These are phyloP conservation scores for Lipomyces mesembrius DNA, from an alignment of 805 yeast genomes.

Conservation along the genomic window DNA sequence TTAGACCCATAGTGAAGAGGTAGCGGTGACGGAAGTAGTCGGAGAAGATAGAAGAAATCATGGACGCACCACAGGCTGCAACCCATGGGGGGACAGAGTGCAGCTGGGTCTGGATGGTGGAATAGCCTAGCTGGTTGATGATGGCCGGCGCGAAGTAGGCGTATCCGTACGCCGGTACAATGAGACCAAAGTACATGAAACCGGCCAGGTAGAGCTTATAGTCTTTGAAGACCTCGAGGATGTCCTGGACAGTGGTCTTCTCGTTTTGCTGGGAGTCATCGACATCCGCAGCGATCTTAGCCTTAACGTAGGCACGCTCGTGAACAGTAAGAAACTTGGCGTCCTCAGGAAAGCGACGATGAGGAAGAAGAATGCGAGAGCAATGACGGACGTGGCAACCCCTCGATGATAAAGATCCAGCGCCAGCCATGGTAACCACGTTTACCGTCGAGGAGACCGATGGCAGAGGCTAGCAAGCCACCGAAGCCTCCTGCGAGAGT, in stretches of 20 bases:
- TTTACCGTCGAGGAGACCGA: conserved; percentile 57
- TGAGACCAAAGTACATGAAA: conserved; percentile 64
- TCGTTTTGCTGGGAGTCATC: conserved; percentile 55
- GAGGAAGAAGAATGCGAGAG: conserved; percentile 51
- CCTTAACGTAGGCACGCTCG: conserved; percentile 61
- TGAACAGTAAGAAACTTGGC: conserved; percentile 57
- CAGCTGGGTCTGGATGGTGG: conserved; percentile 74
- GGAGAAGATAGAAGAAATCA: conserved; percentile 64
- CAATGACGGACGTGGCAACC: conserved; percentile 48
- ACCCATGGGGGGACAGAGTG: conserved; percentile 89
- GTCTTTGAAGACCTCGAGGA: conserved; percentile 60
- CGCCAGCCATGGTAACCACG: conserved; percentile 57
- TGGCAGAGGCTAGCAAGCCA: conserved; percentile 71
- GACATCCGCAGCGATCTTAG: conserved; percentile 61
- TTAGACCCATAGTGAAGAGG: conserved; percentile 38
- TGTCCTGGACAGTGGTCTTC: conserved; percentile 54
- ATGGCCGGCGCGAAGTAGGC: conserved; percentile 76
- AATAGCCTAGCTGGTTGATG: conserved; percentile 63
- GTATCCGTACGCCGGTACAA: conserved; percentile 76
- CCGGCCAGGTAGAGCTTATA: conserved; percentile 62
- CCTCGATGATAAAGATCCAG: conserved; percentile 62
- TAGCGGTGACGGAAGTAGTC: conserved; percentile 55
- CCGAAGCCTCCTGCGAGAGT: conserved; percentile 80
- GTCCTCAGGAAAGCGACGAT: conserved; percentile 74
- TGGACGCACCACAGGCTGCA: conserved; percentile 68